Percentiles rank a stretch among this genome's conserved stretches.
phyloP scores from a whole-genome alignment of 1,139 yeast species.

The Saccharomycopsis hybrid region DNA sequence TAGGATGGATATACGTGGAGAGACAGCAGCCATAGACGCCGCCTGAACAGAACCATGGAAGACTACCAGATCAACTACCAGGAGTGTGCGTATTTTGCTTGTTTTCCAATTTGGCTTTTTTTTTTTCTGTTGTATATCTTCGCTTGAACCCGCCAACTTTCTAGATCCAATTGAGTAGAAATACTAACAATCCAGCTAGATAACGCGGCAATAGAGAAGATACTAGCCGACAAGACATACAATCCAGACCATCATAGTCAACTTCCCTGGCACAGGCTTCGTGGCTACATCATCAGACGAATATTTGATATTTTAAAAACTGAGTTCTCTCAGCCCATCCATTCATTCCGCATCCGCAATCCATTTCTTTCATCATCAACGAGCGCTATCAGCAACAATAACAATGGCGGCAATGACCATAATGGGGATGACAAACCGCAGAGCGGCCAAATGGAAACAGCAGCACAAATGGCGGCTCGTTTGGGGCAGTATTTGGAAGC shows the following conservation, averaged over 20 bases:
- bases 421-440: slow-evolving; percentile 2
- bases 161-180: no score
- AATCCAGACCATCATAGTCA: not conserved
- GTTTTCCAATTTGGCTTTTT: no score
- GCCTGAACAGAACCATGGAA: not conserved
- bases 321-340: not conserved
- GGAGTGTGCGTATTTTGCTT: not conserved
- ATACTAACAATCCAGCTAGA: no score
- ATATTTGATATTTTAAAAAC: slow-evolving; percentile 9
- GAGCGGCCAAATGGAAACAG: slow-evolving; percentile 2
- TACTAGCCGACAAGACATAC: slow-evolving; percentile 9
- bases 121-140: no score
- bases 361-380: not conserved
- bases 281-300: slow-evolving; percentile 1
- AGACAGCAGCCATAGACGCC: no score
- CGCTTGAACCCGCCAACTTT: no score
- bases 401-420: no score
- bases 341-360: no score
- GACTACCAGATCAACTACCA: not conserved
- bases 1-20: no score
- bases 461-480: not conserved
- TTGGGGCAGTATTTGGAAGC: slow-evolving; percentile 6
- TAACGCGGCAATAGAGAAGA: not conserved
- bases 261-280: slow-evolving; percentile 5
- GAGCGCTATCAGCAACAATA: not conserved